A percentile compares a stretch with the other conserved stretches of the same genome.
These are phyloP conservation scores for Leishmania turanica DNA, from an alignment of 208 protist species.

Conservation along the genomic window DNA sequence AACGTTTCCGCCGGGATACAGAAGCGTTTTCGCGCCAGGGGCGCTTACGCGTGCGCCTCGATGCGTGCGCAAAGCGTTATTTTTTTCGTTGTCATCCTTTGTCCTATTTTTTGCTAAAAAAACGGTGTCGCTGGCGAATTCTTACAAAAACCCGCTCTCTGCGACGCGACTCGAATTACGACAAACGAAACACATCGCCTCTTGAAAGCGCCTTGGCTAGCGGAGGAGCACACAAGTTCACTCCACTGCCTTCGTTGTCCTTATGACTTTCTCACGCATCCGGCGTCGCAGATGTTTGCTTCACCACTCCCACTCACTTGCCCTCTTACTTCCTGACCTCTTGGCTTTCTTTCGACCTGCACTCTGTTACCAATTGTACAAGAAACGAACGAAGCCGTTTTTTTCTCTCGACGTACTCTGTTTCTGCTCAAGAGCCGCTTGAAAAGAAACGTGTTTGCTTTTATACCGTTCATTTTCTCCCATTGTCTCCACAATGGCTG, in stretches of 20 bases:
- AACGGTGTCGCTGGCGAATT: not conserved
- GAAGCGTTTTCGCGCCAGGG: not conserved
- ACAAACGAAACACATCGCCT: not conserved
- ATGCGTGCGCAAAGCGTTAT: not conserved
- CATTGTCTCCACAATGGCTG: conserved; percentile 7
- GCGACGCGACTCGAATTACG: not conserved
- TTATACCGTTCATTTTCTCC: not conserved
- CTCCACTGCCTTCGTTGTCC: too few relatives aligned
- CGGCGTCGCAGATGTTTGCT: not conserved
- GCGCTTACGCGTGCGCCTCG: not conserved
- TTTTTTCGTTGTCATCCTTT: not conserved
- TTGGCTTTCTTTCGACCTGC: not conserved
- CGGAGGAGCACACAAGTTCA: too few relatives aligned
- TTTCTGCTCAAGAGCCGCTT: not conserved
- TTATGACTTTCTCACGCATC: not conserved
- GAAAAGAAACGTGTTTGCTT: not conserved
- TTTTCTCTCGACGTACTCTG: not conserved
- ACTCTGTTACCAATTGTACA: not conserved
- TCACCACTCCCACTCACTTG: not conserved
- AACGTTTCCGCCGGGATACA: not conserved
- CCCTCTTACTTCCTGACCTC: not conserved
- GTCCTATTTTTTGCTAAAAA: too few relatives aligned
- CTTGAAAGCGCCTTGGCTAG: not conserved
- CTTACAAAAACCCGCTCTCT: not conserved
- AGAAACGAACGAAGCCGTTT: not conserved